Percentiles rank a stretch among this genome's conserved stretches.
These are phyloP conservation scores for Candida anutae DNA, from an alignment of 1,139 yeast genomes.

Conservation along the genomic window DNA sequence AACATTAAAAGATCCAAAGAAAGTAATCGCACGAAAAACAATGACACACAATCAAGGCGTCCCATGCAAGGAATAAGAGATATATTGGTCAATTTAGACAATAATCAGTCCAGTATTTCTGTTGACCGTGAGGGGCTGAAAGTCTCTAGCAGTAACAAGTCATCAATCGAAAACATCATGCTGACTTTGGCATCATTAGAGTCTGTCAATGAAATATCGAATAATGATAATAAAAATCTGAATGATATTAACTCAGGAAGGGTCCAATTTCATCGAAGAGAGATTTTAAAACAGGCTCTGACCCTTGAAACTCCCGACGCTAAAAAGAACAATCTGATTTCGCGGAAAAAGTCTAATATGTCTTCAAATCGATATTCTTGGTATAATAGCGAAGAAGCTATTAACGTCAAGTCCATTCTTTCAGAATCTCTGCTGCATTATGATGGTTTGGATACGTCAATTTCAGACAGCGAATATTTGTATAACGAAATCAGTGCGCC, in stretches of 20 bases:
- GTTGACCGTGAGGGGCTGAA: slow-evolving; percentile 4
- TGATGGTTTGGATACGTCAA: too few species aligned
- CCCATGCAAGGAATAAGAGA: slow-evolving; percentile 14
- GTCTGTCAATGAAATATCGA: too few species aligned
- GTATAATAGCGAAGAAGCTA: slow-evolving; percentile 26
- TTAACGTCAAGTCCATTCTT: slow-evolving; percentile 9
- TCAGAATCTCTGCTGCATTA: too few species aligned
- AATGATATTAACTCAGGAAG: too few species aligned
- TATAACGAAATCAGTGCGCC: background rate
- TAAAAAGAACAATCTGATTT: slow-evolving; percentile 4
- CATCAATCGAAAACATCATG: slow-evolving; percentile 11
- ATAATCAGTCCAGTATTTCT: slow-evolving; percentile 6
- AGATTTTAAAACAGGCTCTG: too few species aligned
- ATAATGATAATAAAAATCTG: too few species aligned
- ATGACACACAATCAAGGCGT: slow-evolving; percentile 2
- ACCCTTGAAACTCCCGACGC: too few species aligned
- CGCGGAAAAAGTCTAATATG: slow-evolving; percentile 1
- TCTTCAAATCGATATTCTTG: slow-evolving; percentile 23
- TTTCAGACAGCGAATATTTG: background rate
- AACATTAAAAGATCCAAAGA: too few species aligned
- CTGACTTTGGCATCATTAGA: slow-evolving; percentile 10
- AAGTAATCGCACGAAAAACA: slow-evolving; percentile 1
- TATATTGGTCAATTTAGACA: slow-evolving; percentile 11
- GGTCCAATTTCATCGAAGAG: too few species aligned
- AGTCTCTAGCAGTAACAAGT: slow-evolving; percentile 11